Evolutionary conservation across 108 stramenopile genomes (phyloP), one percentile per base, ranked within the genome.

Genomic region (Chaetoceros muelleri): DNA sequence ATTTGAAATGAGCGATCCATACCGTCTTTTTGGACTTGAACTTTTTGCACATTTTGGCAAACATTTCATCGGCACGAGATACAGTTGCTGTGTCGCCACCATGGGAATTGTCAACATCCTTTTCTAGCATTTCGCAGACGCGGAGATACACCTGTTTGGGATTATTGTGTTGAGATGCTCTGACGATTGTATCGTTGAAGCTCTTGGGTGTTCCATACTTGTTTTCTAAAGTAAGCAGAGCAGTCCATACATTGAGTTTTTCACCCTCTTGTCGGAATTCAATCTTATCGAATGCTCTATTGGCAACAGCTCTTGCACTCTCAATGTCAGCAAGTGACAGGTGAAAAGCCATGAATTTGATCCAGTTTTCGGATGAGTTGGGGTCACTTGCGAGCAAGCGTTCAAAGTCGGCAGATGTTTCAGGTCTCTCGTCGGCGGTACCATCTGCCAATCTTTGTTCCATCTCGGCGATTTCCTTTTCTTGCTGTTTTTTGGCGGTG

Each of bases 311-410:
- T 0, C 97, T 81, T 27, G 95, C 95, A 48, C 79, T 78, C 24
- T 93, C 84, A 22, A 95, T 81, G 57, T 98, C 95, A 10, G 94
- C 94, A 31, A 93, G 66, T 16, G 89, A 85, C 40, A 98, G 58
- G 61, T 96, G 80, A 72, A 85, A 98, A 3, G 96, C 96, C 95
- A 98, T 98, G 72, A 87, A 98, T 44, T 84, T 81, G 31, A 98
- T 95, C 96, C 96, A 98, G 18, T 77, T 53, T 46, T 95, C 84
- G 2, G 94, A 93, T 28, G 74, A 75, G 57, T 96, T 96, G 1
- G 97, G 97, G 29, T 76, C 69, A 23, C 84, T 84, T 8, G 89
- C 82, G 59, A 98, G 61, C 19, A 98, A 74, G 20, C 96, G 89
- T 74, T 98, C 96, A 65, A 94, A 96, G 73, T 98, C 97, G 1